Conservation (phyloP, 2,329 filamentous ascomycete species). For the Dryadomyces quercivorus region DNA sequence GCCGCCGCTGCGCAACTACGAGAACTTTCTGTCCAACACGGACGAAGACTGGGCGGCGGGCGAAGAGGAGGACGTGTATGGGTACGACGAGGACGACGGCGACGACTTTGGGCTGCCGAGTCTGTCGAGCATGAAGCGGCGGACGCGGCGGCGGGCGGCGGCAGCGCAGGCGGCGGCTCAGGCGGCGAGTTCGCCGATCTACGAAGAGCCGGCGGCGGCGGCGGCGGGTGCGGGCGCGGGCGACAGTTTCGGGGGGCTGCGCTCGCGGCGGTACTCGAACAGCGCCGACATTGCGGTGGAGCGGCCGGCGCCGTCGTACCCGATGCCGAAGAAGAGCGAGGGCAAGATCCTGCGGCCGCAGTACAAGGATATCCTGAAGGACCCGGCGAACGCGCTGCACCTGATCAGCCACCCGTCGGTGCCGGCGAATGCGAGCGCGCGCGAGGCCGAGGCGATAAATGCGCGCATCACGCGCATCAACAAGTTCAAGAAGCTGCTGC, state of each 20-base stretch:
- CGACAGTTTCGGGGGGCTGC: slow-evolving; percentile 22
- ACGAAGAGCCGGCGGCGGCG: too few species aligned
- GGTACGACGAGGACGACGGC: slow-evolving; percentile 69
- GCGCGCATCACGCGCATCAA: slow-evolving; percentile 89
- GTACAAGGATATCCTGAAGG: slow-evolving; percentile 87
- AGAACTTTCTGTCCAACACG: slow-evolving; percentile 67
- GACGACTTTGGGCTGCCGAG: slow-evolving; percentile 94
- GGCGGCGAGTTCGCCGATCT: not conserved
- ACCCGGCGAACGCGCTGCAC: slow-evolving; percentile 87
- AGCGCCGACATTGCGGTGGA: slow-evolving; percentile 93
- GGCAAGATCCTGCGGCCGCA: slow-evolving; percentile 94
- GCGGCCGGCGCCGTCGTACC: slow-evolving; percentile 70
- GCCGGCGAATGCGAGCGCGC: slow-evolving; percentile 60
- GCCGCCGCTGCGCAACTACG: slow-evolving; percentile 61
- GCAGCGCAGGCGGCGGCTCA: slow-evolving; percentile 8
- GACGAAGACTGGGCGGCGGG: slow-evolving; percentile 73
- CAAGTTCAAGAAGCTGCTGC: slow-evolving; percentile 93
- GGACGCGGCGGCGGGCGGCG: slow-evolving; percentile 41
- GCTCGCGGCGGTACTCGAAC: slow-evolving; percentile 56
- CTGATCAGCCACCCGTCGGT: slow-evolving; percentile 79
- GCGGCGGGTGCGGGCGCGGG: slow-evolving; percentile 13
- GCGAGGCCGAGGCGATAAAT: slow-evolving; percentile 76
- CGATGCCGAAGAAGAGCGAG: slow-evolving; percentile 76
- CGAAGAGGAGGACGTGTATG: slow-evolving; percentile 60
- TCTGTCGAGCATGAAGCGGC: slow-evolving; percentile 79